A percentile compares a stretch with the other conserved stretches of the same genome.
phyloP scores from a whole-genome alignment of 345 rosid species.

The Salix dunnii region DNA sequence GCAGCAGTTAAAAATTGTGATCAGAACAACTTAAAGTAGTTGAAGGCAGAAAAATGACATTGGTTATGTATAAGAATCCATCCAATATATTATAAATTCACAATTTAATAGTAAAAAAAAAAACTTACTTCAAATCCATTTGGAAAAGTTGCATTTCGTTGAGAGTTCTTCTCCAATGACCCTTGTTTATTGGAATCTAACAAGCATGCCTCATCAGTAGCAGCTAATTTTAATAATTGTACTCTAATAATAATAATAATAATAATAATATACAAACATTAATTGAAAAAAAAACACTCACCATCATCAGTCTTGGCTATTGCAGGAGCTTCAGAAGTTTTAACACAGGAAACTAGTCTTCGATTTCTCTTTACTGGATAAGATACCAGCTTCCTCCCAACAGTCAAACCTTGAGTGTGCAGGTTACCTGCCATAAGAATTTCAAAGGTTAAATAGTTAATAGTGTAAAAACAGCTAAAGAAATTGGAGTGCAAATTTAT shows the following conservation, averaged over 20 bases:
- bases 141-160: conserved; percentile 56
- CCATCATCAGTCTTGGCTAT: conserved; percentile 51
- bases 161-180: conserved; percentile 38
- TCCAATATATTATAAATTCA: neutral
- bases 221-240: neutral
- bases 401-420: conserved; percentile 26
- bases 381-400: conserved; percentile 16
- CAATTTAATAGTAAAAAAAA: neutral
- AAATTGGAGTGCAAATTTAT: neutral
- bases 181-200: conserved; percentile 34
- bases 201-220: conserved; percentile 19
- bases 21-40: neutral
- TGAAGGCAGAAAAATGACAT: neutral
- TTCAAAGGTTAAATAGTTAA: neutral
- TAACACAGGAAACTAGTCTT: conserved; percentile 33
- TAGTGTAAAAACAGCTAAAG: neutral
- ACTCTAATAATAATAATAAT: neutral
- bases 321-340: conserved; percentile 47
- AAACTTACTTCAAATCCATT: conserved; percentile 64
- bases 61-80: neutral
- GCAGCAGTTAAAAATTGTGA: neutral
- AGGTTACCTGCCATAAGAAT: conserved; percentile 25
- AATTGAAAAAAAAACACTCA: conserved; percentile 17
- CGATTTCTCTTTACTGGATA: conserved; percentile 24
- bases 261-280: neutral